phyloP scores from a whole-genome alignment of 2,329 filamentous ascomycete species.

The Colletotrichum tofieldiae region DNA sequence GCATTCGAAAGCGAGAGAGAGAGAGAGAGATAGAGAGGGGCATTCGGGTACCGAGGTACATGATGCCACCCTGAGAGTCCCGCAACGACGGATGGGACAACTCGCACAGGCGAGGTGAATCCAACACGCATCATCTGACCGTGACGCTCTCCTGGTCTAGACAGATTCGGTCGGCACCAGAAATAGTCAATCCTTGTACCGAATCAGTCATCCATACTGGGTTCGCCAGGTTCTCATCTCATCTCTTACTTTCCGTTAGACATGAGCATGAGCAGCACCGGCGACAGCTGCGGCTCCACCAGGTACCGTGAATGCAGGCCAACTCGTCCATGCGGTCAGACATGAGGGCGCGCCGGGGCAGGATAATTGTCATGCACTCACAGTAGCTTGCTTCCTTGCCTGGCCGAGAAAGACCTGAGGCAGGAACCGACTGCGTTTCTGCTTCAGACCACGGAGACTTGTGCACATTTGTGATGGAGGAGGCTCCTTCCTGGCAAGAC shows the following conservation, averaged over 20 bases:
- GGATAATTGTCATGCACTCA: not conserved
- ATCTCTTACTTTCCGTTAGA: not conserved
- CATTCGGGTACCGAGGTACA: conserved; percentile 13
- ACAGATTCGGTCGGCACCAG: conserved; percentile 14
- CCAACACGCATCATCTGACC: conserved; percentile 35
- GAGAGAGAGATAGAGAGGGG: not conserved
- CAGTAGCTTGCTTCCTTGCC: not conserved
- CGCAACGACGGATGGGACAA: conserved; percentile 7
- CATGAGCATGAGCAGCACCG: conserved; percentile 1
- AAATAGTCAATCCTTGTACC: not conserved
- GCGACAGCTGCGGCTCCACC: conserved; percentile 10
- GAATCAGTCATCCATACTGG: not conserved
- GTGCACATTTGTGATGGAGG: not conserved
- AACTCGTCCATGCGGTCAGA: not conserved
- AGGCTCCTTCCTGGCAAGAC: not conserved
- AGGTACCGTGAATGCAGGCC: not conserved
- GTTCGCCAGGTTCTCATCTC: conserved; percentile 16
- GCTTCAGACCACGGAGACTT: not conserved
- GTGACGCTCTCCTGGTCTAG: conserved; percentile 10
- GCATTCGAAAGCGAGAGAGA: too few relatives aligned
- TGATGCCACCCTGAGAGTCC: conserved; percentile 4
- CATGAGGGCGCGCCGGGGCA: not conserved
- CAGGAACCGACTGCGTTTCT: not conserved
- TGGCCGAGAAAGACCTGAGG: not conserved
- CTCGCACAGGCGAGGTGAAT: conserved; percentile 3